These are phyloP conservation scores for Colletotrichum australisinense DNA, from an alignment of 2,329 filamentous ascomycete species.

Conservation along the genomic window DNA sequence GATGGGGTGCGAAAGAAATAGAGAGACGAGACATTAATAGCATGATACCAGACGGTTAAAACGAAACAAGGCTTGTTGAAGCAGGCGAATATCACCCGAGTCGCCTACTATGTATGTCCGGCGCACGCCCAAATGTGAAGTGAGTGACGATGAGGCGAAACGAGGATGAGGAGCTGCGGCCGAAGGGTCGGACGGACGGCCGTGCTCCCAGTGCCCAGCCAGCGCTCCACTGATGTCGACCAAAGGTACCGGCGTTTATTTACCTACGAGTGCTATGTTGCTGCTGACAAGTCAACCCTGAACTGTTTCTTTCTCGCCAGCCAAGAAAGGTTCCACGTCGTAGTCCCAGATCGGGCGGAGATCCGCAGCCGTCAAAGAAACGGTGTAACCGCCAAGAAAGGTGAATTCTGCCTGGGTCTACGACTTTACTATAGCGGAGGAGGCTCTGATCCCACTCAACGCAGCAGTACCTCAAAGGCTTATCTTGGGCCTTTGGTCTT, in stretches of 20 bases:
- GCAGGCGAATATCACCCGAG: constrained; percentile 11
- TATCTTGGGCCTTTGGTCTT: constrained; percentile 15
- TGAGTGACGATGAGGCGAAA: constrained; percentile 32
- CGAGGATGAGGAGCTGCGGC: constrained; percentile 6
- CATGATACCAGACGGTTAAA: constrained; percentile 35
- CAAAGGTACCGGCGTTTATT: no score
- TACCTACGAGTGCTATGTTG: neutral
- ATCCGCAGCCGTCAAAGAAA: constrained; percentile 7
- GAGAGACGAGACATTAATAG: constrained; percentile 31
- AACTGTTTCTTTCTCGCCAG: neutral
- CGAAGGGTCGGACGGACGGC: neutral
- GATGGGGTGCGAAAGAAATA: neutral
- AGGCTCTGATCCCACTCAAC: neutral
- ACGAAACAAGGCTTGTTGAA: constrained; percentile 22
- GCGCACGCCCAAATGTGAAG: constrained; percentile 22
- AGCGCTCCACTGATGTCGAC: neutral
- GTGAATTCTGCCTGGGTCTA: neutral
- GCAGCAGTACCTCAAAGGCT: neutral
- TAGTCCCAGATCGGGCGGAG: constrained; percentile 19
- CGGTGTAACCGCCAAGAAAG: constrained; percentile 12
- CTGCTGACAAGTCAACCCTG: neutral
- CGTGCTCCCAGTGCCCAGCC: neutral
- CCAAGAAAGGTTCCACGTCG: constrained; percentile 12
- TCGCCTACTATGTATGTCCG: neutral
- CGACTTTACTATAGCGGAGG: neutral